phyloP scores from a whole-genome alignment of 2,329 filamentous ascomycete species.

The Fusarium brachygibbosum region DNA sequence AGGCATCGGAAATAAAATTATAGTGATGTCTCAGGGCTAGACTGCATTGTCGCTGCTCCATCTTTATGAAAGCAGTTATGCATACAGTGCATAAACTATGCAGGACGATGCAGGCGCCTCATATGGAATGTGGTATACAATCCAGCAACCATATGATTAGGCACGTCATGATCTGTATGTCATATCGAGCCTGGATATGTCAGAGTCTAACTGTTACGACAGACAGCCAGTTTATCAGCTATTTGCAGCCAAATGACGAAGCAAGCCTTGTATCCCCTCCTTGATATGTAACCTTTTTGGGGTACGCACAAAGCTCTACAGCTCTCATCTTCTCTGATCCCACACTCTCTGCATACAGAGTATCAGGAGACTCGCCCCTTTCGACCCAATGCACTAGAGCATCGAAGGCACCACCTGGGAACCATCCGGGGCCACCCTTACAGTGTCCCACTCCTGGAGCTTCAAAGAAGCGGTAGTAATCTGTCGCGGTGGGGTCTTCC shows the following conservation, averaged over 20 bases:
- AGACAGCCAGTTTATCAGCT: accelerated
- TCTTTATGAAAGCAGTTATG: no score
- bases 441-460: conserved; percentile 37
- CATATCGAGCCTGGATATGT: no score
- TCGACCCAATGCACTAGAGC: conserved; percentile 36
- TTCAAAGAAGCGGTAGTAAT: conserved; percentile 37
- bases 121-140: no score
- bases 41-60: no score
- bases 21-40: no score
- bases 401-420: conserved; percentile 22
- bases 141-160: no score
- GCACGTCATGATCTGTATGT: no score
- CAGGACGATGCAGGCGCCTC: no score
- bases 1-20: no score
- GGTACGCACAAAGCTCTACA: conserved; percentile 24
- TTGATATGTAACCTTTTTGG: conserved; percentile 14
- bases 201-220: background rate
- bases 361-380: conserved; percentile 16
- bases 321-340: background rate
- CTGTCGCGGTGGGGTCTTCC: background rate
- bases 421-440: conserved; percentile 11
- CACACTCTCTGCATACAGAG: conserved; percentile 20
- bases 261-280: conserved; percentile 5
- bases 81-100: no score
- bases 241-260: conserved; percentile 24